phyloP scores from a whole-genome alignment of 495 filamentous ascomycete genomes.

The Aspergillus indologenus region DNA sequence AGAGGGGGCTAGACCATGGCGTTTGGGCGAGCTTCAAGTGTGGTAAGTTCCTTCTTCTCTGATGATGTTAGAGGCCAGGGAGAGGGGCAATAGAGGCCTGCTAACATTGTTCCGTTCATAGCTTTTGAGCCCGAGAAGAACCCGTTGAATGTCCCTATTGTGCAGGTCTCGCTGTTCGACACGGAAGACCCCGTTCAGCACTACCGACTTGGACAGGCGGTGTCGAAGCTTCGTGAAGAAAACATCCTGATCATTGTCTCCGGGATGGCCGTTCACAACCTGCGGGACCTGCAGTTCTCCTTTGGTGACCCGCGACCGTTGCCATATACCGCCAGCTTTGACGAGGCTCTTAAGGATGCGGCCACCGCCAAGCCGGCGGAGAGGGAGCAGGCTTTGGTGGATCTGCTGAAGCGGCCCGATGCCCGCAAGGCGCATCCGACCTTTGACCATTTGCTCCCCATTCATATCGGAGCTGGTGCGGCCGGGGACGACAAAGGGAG shows the following conservation, averaged over 20 bases:
- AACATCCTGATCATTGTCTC: slow-evolving; percentile 71
- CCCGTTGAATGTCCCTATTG: slow-evolving; percentile 71
- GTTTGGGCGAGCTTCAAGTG: slow-evolving; percentile 73
- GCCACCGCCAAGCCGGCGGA: slow-evolving; percentile 50
- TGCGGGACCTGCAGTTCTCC: slow-evolving; percentile 59
- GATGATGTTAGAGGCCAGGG: neutral
- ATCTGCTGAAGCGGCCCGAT: slow-evolving; percentile 59
- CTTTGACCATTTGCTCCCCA: slow-evolving; percentile 78
- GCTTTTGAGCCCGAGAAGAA: slow-evolving; percentile 71
- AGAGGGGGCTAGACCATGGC: slow-evolving; percentile 76
- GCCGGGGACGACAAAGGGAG: slow-evolving; percentile 60
- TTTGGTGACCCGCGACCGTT: slow-evolving; percentile 46
- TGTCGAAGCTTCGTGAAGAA: slow-evolving; percentile 66
- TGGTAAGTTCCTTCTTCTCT: slow-evolving; percentile 33
- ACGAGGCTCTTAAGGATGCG: slow-evolving; percentile 73
- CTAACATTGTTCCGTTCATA: slow-evolving; percentile 16
- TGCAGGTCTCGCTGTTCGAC: slow-evolving; percentile 75
- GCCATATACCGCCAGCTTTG: slow-evolving; percentile 72
- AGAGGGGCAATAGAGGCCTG: neutral
- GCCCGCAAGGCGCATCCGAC: slow-evolving; percentile 74
- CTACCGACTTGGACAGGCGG: slow-evolving; percentile 66
- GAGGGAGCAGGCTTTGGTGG: slow-evolving; percentile 58
- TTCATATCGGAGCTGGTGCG: slow-evolving; percentile 71
- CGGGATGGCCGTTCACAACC: slow-evolving; percentile 88
- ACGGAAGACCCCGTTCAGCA: slow-evolving; percentile 68